A percentile compares a stretch with the other conserved stretches of the same genome.
Conservation (phyloP, 257 asterid genomes). For the Ehretia macrophylla region DNA sequence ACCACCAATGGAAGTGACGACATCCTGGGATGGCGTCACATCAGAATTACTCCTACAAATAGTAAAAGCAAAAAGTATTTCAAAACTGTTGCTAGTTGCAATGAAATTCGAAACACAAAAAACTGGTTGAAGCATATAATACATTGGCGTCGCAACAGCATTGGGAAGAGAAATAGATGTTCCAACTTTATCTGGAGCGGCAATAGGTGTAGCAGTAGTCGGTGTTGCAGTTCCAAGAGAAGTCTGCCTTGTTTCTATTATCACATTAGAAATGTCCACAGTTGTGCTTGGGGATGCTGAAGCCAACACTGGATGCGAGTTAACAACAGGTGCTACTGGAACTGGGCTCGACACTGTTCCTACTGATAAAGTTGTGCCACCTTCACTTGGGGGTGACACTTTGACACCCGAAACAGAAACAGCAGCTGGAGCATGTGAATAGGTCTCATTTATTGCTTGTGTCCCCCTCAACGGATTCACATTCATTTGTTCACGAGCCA, state of each 20-base stretch:
- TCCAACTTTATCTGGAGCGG: slow-evolving; percentile 31
- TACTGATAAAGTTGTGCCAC: slow-evolving; percentile 29
- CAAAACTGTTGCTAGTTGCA: slow-evolving; percentile 13
- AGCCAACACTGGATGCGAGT: slow-evolving; percentile 29
- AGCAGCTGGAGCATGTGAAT: slow-evolving; percentile 33
- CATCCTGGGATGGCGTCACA: slow-evolving; percentile 40
- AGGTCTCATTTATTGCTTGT: slow-evolving; percentile 30
- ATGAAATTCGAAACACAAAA: slow-evolving; percentile 11
- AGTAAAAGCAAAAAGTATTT: slow-evolving; percentile 21
- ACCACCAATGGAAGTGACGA: slow-evolving; percentile 30
- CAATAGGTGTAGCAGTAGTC: slow-evolving; percentile 32
- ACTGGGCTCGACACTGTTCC: slow-evolving; percentile 50
- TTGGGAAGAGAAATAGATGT: slow-evolving; percentile 23
- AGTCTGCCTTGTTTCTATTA: slow-evolving; percentile 28
- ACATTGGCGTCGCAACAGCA: slow-evolving; percentile 43
- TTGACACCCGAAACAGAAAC: slow-evolving; percentile 39
- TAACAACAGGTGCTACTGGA: slow-evolving; percentile 45
- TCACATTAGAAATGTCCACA: slow-evolving; percentile 36
- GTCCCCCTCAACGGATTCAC: slow-evolving; percentile 30
- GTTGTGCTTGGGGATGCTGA: slow-evolving; percentile 44
- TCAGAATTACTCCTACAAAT: slow-evolving; percentile 42
- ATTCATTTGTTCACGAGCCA: slow-evolving; percentile 63
- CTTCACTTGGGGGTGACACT: slow-evolving; percentile 30
- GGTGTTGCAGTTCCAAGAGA: slow-evolving; percentile 43
- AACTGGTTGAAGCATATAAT: slow-evolving; percentile 17